Evolutionary conservation across 768 basidiomycete genomes (phyloP), one percentile per base, ranked within the genome.

Genomic region (Ephemerocybe angulata): DNA sequence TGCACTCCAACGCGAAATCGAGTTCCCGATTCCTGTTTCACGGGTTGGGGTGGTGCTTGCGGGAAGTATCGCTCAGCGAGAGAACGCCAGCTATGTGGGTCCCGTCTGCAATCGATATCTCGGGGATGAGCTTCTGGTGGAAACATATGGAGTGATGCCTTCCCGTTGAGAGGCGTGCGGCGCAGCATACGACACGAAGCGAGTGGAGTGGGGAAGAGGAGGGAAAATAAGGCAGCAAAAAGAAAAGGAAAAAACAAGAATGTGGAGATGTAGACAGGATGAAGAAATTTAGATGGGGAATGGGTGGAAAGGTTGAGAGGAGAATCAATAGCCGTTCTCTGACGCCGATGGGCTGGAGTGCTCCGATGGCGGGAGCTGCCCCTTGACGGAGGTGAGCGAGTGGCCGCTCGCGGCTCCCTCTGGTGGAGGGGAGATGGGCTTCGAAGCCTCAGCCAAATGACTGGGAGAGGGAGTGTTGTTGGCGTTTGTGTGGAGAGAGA

Each of bases 381-480:
- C 80, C 62, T 78, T 77, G 53, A 80, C 78, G 27, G 83, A 79
- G 38, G 79, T 67, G 50, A 85, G 77, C 35, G 80, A 76, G 63
- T 83, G 81, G 35, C 64, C 60, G 22, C 70, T 62, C 55, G 74
- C 68, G 44, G 71, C 67, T 6, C 68, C 71, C 61, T 87, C 87
- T 8, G 85, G 82, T 17, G 86, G 82, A 38, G 86, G 86, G 12
- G 88, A 85, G 60, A 86, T 63, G 11, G 85, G 82, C 57, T 83
- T 75, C 57, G 78, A 77, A 63, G 57, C 62, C 33, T 75, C 72
- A 55, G 71, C 42, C 12, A 31, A 5, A 24, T 42, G 47, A 3
- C 70, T 65, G 33, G 87, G 82, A 31, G 85, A 82, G 29, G 85
- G 77, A 28, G 84, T 81, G 55, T 75, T 75, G 54, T 76, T n/a